Evolutionary conservation across 495 filamentous ascomycete species (phyloP).

Genomic region (Penicillium longicatenatum): DNA sequence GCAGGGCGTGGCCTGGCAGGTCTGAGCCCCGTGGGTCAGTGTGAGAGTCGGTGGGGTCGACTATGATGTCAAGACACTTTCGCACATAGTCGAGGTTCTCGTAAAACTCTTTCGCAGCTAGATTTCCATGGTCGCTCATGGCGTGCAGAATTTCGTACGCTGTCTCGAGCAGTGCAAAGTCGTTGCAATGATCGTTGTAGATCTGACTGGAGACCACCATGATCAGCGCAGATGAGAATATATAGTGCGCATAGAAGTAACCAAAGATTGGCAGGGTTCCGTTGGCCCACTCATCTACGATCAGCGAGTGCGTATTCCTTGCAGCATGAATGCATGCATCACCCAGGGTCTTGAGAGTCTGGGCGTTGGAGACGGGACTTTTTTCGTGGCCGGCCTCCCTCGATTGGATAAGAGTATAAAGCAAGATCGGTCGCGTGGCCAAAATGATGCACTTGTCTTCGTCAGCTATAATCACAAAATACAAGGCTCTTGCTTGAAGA

Average conservation of each 20-base stretch:
- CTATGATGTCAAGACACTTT: slow-evolving; percentile 14
- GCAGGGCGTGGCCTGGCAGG: slow-evolving; percentile 4
- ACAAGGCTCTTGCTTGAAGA: neutral
- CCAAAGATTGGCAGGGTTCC: slow-evolving; percentile 35
- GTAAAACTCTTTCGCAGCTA: slow-evolving; percentile 35
- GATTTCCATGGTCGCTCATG: slow-evolving; percentile 34
- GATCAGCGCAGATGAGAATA: slow-evolving; percentile 33
- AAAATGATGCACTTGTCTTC: slow-evolving; percentile 31
- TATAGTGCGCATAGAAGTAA: slow-evolving; percentile 39
- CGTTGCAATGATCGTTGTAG: slow-evolving; percentile 17
- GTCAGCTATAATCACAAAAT: neutral
- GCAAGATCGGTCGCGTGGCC: slow-evolving; percentile 33
- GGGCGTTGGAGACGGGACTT: slow-evolving; percentile 15
- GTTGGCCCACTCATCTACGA: slow-evolving; percentile 40
- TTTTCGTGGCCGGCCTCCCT: slow-evolving; percentile 13
- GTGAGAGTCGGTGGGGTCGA: neutral
- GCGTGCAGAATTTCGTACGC: slow-evolving; percentile 30
- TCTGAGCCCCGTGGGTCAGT: slow-evolving; percentile 2
- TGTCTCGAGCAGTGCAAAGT: slow-evolving; percentile 30
- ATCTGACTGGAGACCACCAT: slow-evolving; percentile 37
- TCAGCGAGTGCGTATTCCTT: slow-evolving; percentile 30
- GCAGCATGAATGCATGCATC: slow-evolving; percentile 38
- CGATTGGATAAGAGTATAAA: slow-evolving; percentile 29
- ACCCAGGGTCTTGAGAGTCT: slow-evolving; percentile 27
- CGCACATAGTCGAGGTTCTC: slow-evolving; percentile 30